phyloP scores from a whole-genome alignment of 2,329 filamentous ascomycete genomes.

The Cryphonectria nitschkei region DNA sequence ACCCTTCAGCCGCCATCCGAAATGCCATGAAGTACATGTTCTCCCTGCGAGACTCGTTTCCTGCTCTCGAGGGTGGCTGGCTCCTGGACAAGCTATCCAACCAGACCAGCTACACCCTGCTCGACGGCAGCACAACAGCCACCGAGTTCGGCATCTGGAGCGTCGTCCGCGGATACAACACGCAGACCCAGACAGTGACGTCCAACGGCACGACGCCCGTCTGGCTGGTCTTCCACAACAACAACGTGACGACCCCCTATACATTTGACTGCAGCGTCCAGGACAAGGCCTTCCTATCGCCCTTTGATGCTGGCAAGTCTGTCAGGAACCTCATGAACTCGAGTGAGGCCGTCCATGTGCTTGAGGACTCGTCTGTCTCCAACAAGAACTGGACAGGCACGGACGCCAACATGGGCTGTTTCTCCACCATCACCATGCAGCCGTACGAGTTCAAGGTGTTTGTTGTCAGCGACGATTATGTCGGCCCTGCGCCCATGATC shows the following conservation, averaged over 20 bases:
- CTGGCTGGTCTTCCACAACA: slow-evolving; percentile 54
- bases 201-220: slow-evolving; percentile 51
- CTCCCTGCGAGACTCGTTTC: slow-evolving; percentile 59
- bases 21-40: slow-evolving; percentile 66
- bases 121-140: slow-evolving; percentile 45
- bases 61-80: slow-evolving; percentile 63
- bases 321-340: slow-evolving; percentile 61
- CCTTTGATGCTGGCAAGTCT: slow-evolving; percentile 55
- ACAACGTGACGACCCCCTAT: slow-evolving; percentile 54
- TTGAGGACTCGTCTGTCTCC: slow-evolving; percentile 49
- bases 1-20: slow-evolving; percentile 63
- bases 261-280: slow-evolving; percentile 42
- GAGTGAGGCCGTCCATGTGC: slow-evolving; percentile 43
- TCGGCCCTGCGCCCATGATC: slow-evolving; percentile 57
- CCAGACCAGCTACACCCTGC: slow-evolving; percentile 52
- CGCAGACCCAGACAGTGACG: slow-evolving; percentile 52
- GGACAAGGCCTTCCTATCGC: slow-evolving; percentile 55
- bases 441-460: slow-evolving; percentile 63
- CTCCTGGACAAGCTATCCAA: slow-evolving; percentile 59
- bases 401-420: slow-evolving; percentile 47
- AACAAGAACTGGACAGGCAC: slow-evolving; percentile 28
- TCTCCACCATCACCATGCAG: slow-evolving; percentile 53
- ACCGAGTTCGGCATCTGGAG: slow-evolving; percentile 60
- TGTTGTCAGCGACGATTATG: slow-evolving; percentile 56
- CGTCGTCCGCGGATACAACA: slow-evolving; percentile 54